phyloP scores from a whole-genome alignment of 1,284 basidiomycete genomes.

The Moesziomyces antarcticus region DNA sequence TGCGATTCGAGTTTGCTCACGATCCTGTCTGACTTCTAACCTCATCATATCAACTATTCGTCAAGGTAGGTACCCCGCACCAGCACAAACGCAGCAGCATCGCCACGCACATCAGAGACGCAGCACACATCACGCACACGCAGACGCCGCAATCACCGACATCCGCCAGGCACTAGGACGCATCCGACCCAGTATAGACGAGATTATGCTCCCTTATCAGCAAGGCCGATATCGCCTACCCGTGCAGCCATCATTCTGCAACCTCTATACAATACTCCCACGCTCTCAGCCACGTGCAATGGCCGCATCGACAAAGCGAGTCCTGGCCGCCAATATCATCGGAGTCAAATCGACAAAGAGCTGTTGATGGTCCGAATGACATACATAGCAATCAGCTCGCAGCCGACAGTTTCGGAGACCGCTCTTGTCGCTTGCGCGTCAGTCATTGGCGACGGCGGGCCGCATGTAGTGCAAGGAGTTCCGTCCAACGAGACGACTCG shows the following conservation, averaged over 20 bases:
- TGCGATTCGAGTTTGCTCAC: constrained; percentile 46
- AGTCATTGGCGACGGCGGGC: too few species aligned
- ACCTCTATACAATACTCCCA: not conserved
- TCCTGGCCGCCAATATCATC: not conserved
- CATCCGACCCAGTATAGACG: not conserved
- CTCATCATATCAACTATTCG: constrained; percentile 53
- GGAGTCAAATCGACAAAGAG: not conserved
- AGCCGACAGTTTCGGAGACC: too few species aligned
- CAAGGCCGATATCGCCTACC: too few species aligned
- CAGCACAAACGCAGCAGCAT: constrained; percentile 12
- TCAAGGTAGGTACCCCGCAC: constrained; percentile 46
- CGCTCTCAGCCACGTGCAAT: not conserved
- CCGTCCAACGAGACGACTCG: too few species aligned
- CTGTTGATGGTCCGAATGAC: too few species aligned
- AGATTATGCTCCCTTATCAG: too few species aligned
- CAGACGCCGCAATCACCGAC: not conserved
- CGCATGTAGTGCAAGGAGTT: too few species aligned
- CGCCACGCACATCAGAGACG: constrained; percentile 24
- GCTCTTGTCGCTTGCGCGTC: too few species aligned
- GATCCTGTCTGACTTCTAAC: constrained; percentile 49
- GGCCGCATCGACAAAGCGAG: not conserved
- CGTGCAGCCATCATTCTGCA: too few species aligned
- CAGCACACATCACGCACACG: constrained; percentile 22
- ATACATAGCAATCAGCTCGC: too few species aligned
- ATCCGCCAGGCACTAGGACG: not conserved